Percentiles rank a stretch among this genome's conserved stretches.
phyloP scores from a whole-genome alignment of 2,329 filamentous ascomycete species.

The Helminthosporium solani region DNA sequence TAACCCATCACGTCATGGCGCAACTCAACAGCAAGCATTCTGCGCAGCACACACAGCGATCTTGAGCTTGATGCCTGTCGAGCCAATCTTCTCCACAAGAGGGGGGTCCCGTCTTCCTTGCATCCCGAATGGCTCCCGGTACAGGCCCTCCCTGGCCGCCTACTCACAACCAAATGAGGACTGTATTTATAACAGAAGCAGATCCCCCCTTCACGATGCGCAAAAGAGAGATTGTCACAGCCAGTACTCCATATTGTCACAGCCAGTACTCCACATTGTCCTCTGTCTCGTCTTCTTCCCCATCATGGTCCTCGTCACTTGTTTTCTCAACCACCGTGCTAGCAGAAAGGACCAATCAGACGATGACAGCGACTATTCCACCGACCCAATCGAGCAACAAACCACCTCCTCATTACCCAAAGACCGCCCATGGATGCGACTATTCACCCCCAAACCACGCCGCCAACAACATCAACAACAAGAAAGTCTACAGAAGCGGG shows the following conservation, averaged over 20 bases:
- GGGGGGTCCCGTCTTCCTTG: slow-evolving; percentile 27
- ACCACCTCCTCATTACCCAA: slow-evolving; percentile 14
- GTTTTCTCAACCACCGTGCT: slow-evolving; percentile 28
- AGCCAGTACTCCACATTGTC: too few species aligned
- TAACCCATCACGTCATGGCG: background rate
- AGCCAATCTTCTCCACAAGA: background rate
- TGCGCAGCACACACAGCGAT: background rate
- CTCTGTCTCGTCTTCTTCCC: slow-evolving; percentile 15
- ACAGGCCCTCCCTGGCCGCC: too few species aligned
- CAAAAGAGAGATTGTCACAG: slow-evolving; percentile 16
- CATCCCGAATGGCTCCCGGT: slow-evolving; percentile 26
- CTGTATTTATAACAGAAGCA: slow-evolving; percentile 18
- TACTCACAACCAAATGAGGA: slow-evolving; percentile 15
- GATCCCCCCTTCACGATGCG: slow-evolving; percentile 14
- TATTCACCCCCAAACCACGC: slow-evolving; percentile 16
- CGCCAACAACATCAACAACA: too few species aligned
- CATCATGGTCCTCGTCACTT: slow-evolving; percentile 32
- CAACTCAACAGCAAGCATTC: background rate
- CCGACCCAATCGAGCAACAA: slow-evolving; percentile 16
- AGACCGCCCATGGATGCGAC: slow-evolving; percentile 15
- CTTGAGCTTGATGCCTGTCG: background rate
- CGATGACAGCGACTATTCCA: slow-evolving; percentile 11
- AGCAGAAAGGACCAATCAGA: slow-evolving; percentile 15
- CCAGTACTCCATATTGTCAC: too few species aligned
- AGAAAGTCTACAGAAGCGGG: too few species aligned